phyloP scores from a whole-genome alignment of 2,329 filamentous ascomycete genomes.

The Thermoascus crustaceus region DNA sequence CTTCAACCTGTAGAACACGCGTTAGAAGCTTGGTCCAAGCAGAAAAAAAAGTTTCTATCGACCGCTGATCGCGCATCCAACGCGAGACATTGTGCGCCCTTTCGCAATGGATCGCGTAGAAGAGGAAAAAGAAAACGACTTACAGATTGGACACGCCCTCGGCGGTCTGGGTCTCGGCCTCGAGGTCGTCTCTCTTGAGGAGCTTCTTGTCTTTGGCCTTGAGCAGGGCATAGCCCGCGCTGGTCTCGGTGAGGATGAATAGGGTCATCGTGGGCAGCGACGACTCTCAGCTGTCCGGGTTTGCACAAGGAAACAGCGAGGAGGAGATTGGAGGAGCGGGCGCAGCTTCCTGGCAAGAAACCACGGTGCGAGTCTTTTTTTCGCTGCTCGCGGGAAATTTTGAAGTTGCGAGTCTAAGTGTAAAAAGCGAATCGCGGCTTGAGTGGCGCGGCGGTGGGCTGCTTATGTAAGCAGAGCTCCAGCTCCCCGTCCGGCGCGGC shows the following conservation, averaged over 20 bases:
- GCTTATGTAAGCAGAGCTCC: slow-evolving; percentile 22
- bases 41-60: too few relatives aligned
- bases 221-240: slow-evolving; percentile 94
- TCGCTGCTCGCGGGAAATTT: slow-evolving; percentile 26
- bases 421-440: slow-evolving; percentile 22
- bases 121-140: too few relatives aligned
- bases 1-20: slow-evolving; percentile 59
- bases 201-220: slow-evolving; percentile 99
- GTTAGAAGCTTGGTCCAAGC: slow-evolving; percentile 17
- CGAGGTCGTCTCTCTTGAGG: slow-evolving; percentile 75
- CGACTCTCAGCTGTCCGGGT: slow-evolving; percentile 18
- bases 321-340: slow-evolving; percentile 15
- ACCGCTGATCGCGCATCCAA: too few relatives aligned
- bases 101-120: too few relatives aligned
- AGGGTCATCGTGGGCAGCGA: slow-evolving; percentile 60
- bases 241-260: slow-evolving; percentile 89
- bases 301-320: slow-evolving; percentile 12
- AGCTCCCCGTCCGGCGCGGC: slow-evolving; percentile 10
- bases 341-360: slow-evolving; percentile 19
- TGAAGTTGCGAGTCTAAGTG: slow-evolving; percentile 26
- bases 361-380: slow-evolving; percentile 22
- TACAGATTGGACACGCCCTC: slow-evolving; percentile 83
- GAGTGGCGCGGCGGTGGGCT: slow-evolving; percentile 21
- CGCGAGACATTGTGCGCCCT: too few relatives aligned
- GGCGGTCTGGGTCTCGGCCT: slow-evolving; percentile 64